Conservation (phyloP, 805 yeast species). For the Metschnikowia dekortorum region DNA sequence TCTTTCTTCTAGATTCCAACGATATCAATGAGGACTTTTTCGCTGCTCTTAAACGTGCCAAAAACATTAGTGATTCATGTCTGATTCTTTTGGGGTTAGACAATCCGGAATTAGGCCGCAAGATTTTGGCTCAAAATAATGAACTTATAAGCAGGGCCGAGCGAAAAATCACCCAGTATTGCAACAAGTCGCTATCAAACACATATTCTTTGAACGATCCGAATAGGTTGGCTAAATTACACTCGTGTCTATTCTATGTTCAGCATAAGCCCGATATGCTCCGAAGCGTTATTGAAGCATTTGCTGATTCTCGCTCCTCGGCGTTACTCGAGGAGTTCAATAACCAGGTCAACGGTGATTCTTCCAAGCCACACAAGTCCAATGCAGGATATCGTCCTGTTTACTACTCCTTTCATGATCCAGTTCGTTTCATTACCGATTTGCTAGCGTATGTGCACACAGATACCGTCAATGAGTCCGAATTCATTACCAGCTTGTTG, state of each 20-base stretch:
- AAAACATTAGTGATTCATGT: slow-evolving; percentile 61
- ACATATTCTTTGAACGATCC: slow-evolving; percentile 24
- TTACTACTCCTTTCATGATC: slow-evolving; percentile 68
- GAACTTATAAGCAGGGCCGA: slow-evolving; percentile 41
- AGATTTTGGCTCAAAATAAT: slow-evolving; percentile 57
- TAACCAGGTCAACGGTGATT: slow-evolving; percentile 45
- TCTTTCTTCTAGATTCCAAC: slow-evolving; percentile 48
- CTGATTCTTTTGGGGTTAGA: slow-evolving; percentile 67
- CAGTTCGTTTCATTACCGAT: slow-evolving; percentile 79
- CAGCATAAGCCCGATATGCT: slow-evolving; percentile 45
- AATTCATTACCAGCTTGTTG: slow-evolving; percentile 63
- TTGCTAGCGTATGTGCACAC: slow-evolving; percentile 85
- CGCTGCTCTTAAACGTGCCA: slow-evolving; percentile 53
- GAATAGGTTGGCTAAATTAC: slow-evolving; percentile 25
- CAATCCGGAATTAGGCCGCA: slow-evolving; percentile 59
- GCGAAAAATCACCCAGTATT: slow-evolving; percentile 26
- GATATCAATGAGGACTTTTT: slow-evolving; percentile 56
- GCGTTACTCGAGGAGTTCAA: slow-evolving; percentile 63
- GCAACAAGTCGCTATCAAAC: slow-evolving; percentile 31
- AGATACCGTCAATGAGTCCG: slow-evolving; percentile 81
- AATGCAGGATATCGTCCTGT: slow-evolving; percentile 40
- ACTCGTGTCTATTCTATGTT: slow-evolving; percentile 28
- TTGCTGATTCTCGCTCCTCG: slow-evolving; percentile 68
- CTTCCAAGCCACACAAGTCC: slow-evolving; percentile 2
- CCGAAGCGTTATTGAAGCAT: slow-evolving; percentile 54